A percentile compares a stretch with the other conserved stretches of the same genome.
phyloP scores from a whole-genome alignment of 306 rosid genomes.

The Quercus suber region DNA sequence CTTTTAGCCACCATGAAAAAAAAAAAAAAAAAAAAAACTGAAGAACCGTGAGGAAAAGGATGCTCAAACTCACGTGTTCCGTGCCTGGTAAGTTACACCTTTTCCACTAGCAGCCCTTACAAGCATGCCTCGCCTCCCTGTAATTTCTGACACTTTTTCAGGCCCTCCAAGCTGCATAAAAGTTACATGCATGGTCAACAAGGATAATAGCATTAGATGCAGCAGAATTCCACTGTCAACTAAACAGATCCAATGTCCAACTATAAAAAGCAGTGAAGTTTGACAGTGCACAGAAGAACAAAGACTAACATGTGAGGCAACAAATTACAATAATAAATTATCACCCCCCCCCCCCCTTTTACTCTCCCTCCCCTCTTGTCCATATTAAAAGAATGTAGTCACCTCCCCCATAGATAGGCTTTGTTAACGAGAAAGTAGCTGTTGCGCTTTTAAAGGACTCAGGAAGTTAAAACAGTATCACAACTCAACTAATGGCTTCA shows the following conservation, averaged over 20 bases:
- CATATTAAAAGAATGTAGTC: too few species aligned
- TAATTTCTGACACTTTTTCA: constrained; percentile 92
- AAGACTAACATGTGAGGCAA: not conserved
- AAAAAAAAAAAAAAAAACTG: not conserved
- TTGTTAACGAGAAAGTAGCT: not conserved
- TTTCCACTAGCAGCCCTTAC: constrained; percentile 89
- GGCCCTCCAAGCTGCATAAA: constrained; percentile 89
- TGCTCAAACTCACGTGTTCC: constrained; percentile 78
- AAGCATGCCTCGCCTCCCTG: constrained; percentile 99
- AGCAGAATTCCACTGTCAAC: not conserved
- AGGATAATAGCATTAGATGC: constrained; percentile 14
- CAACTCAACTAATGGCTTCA: not conserved
- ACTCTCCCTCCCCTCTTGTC: too few species aligned
- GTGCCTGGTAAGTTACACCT: constrained; percentile 97
- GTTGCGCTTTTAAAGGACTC: not conserved
- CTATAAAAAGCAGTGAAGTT: not conserved
- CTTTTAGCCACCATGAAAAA: constrained; percentile 13
- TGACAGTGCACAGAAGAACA: not conserved
- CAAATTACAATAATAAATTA: not conserved
- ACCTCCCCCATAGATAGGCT: too few species aligned
- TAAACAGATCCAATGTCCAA: not conserved
- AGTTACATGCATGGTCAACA: constrained; percentile 14
- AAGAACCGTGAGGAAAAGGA: not conserved
- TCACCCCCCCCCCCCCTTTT: too few species aligned
- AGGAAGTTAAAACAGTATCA: not conserved